These are phyloP conservation scores for Moesziomyces sp. DNA, from an alignment of 1,284 basidiomycete genomes.

Conservation along the genomic window DNA sequence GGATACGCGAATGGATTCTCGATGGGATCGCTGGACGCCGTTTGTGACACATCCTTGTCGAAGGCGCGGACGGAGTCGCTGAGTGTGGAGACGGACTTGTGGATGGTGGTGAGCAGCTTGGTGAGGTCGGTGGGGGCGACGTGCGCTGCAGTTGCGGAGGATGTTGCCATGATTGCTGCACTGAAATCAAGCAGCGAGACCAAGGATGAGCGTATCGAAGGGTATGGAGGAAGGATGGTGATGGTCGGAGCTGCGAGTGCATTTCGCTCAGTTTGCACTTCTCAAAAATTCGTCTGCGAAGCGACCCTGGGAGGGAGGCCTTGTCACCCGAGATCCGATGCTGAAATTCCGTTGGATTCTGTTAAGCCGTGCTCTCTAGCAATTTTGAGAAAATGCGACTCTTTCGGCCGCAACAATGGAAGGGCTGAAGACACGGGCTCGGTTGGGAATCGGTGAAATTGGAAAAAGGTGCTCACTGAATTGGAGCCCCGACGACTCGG, in stretches of 20 bases:
- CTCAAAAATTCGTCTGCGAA: constrained; percentile 5
- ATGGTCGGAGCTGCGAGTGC: too few relatives aligned
- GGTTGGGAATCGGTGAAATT: too few relatives aligned
- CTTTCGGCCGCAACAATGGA: too few relatives aligned
- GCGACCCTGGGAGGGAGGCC: too few relatives aligned
- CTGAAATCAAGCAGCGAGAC: neutral
- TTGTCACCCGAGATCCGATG: constrained; percentile 3
- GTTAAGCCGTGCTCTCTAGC: too few relatives aligned
- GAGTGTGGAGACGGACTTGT: constrained; percentile 34
- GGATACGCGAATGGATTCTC: constrained; percentile 46
- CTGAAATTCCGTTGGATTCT: too few relatives aligned
- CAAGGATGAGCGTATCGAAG: neutral
- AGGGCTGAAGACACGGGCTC: too few relatives aligned
- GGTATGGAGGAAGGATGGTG: too few relatives aligned
- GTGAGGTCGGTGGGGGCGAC: constrained; percentile 23
- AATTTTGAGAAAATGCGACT: too few relatives aligned
- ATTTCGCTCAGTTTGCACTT: neutral
- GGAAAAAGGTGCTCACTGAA: too few relatives aligned
- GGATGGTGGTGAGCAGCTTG: constrained; percentile 23
- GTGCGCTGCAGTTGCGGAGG: neutral
- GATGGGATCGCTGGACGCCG: constrained; percentile 11
- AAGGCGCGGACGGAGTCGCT: constrained; percentile 31
- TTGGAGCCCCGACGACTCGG: too few relatives aligned
- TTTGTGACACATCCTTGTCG: constrained; percentile 23
- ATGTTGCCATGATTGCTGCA: constrained; percentile 11